Base-by-base conservation (phyloP, 306 rosid genomes). In the Glycine latifolia region DNA sequence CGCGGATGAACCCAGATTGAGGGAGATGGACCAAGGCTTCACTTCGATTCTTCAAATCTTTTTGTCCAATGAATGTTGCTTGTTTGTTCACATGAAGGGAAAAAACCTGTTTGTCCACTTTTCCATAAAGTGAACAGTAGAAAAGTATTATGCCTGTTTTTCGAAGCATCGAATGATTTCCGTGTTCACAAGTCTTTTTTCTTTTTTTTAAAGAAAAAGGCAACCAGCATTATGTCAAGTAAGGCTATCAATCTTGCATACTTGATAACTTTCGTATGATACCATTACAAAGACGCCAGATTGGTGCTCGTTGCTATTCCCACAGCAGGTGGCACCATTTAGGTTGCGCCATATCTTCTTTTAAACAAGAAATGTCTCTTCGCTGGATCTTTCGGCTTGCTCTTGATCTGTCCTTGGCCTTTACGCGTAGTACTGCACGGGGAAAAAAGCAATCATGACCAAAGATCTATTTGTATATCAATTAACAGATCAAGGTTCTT, bases 331-430 rank as follows among this genome's bases (percentile, higher is more conserved):
- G 20, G 74, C 76, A 44, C 37, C 70, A 47, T 76, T 78, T 71
- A 84, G 83, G 39, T 77, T 83, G 88, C 26, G 63, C 87, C 78
- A 58, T 56, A 94, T 69, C 98, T 91, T 65, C 58, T 87, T 81
- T 87, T 91, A 67, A 94, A 92, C 70, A 94, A 79, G 48, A 65
- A 16, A 84, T 94, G 98, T 66, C 97, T 89, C 92, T 87, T 94
- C 5, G 97, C 15, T 4, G 97, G 98, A 81, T 94, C 98, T 87
- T 91, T 94, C 13, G 98, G 97, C 89, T 92, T 92, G 82, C 90
- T 87, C 91, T 94, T 94, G 46, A 91, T 48, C 87, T 85, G 95
- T 65, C 84, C 90, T 68, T 91, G 94, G 16, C 89, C 89, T 70
- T 80, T 79, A 54, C 83, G 87, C 49, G 95, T 93, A 17, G 94